A percentile compares a stretch with the other conserved stretches of the same genome.
phyloP scores from a whole-genome alignment of 805 yeast genomes.

The Nadsonia fulvescens region DNA sequence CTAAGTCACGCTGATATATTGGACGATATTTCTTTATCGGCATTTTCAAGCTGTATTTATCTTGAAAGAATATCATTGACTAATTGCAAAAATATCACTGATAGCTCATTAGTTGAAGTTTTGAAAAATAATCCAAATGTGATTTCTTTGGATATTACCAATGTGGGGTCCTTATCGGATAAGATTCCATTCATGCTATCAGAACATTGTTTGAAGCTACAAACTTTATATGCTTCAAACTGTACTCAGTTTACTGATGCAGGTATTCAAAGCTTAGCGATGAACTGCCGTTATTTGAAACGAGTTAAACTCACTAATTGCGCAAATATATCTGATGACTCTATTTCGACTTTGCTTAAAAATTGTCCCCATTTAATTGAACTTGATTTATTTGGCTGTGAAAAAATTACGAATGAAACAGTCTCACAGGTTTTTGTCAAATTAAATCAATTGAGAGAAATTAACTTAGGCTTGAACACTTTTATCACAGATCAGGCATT shows the following conservation, averaged over 20 bases:
- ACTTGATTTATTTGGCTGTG: constrained; percentile 72
- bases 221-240: constrained; percentile 80
- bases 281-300: constrained; percentile 54
- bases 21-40: constrained; percentile 41
- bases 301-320: constrained; percentile 70
- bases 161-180: constrained; percentile 53
- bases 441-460: constrained; percentile 63
- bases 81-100: constrained; percentile 50
- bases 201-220: constrained; percentile 51
- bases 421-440: constrained; percentile 38
- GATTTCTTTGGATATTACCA: constrained; percentile 78
- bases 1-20: constrained; percentile 54
- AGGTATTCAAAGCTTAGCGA: constrained; percentile 41
- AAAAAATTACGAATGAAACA: constrained; percentile 49
- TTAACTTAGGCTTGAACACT: constrained; percentile 57
- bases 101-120: constrained; percentile 41
- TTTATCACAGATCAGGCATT: constrained; percentile 55
- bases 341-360: constrained; percentile 40
- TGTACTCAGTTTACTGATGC: constrained; percentile 53
- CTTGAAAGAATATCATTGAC: constrained; percentile 77
- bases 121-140: constrained; percentile 47
- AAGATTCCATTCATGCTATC: constrained; percentile 54
- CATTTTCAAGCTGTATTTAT: constrained; percentile 45
- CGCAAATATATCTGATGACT: constrained; percentile 41
- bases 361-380: constrained; percentile 72